Evolutionary conservation across 2,329 filamentous ascomycete genomes (phyloP).

Genomic region (Epichloe glyceriae): DNA sequence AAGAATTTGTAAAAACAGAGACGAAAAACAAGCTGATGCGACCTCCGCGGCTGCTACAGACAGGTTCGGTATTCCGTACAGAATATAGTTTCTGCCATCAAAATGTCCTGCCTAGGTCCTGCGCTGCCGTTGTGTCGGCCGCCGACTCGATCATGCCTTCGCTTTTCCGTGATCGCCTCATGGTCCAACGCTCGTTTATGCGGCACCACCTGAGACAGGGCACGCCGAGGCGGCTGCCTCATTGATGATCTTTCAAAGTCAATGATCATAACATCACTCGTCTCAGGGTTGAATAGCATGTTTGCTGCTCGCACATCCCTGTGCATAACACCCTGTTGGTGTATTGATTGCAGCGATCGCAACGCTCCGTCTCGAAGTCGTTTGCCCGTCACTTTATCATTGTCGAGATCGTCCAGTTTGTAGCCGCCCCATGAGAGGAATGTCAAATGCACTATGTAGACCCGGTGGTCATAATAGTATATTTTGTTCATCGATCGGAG

Average conservation of each 20-base stretch:
- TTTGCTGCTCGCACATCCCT: constrained; percentile 14
- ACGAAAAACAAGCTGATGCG: no score
- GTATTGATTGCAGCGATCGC: constrained; percentile 11
- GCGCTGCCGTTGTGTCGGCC: background rate
- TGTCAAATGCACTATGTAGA: constrained; percentile 20
- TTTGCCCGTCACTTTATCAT: background rate
- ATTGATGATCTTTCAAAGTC: constrained; percentile 18
- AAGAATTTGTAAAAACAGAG: no score
- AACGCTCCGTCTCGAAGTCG: constrained; percentile 6
- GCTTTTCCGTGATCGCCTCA: background rate
- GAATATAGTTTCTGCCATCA: background rate
- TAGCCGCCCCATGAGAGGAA: constrained; percentile 15
- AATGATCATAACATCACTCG: constrained; percentile 15
- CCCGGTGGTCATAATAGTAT: constrained; percentile 21
- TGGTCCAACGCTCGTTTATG: background rate
- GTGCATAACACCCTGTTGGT: constrained; percentile 15
- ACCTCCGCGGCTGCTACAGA: no score
- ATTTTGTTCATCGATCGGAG: constrained; percentile 17
- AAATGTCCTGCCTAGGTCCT: background rate
- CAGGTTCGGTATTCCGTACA: no score
- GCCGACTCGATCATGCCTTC: background rate
- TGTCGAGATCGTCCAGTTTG: background rate
- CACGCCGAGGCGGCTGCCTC: background rate
- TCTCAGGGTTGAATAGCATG: constrained; percentile 15
- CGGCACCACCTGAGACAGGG: background rate